Evolutionary conservation across 345 rosid species (phyloP).

Genomic region (Limnanthes douglasii): DNA sequence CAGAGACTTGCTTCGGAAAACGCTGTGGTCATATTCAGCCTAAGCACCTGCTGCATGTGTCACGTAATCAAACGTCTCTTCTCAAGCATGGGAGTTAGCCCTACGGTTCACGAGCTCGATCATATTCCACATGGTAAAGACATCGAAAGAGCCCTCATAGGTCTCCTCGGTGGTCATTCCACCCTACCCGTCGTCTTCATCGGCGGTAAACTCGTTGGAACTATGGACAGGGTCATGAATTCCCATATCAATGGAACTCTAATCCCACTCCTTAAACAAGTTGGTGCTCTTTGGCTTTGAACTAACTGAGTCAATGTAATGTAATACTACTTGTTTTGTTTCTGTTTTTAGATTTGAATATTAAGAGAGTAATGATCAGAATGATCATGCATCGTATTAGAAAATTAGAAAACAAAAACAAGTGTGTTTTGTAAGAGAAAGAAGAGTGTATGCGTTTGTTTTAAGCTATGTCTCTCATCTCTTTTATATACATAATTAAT

Average conservation of each 20-base stretch:
- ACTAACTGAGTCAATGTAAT: not conserved
- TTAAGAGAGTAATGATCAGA: constrained; percentile 5
- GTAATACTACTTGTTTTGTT: not conserved
- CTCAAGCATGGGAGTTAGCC: constrained; percentile 89
- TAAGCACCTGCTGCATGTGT: constrained; percentile 94
- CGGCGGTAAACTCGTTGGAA: constrained; percentile 83
- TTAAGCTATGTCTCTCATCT: no score
- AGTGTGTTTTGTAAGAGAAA: constrained; percentile 1
- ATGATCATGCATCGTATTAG: constrained; percentile 8
- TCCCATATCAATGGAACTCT: constrained; percentile 88
- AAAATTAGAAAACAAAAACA: constrained; percentile 14
- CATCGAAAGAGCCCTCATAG: constrained; percentile 45
- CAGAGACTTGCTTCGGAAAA: constrained; percentile 61
- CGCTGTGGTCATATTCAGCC: constrained; percentile 88
- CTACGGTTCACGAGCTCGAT: constrained; percentile 80
- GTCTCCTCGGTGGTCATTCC: no score
- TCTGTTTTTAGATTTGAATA: not conserved
- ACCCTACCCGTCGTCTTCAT: constrained; percentile 82
- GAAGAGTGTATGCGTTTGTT: constrained; percentile 15
- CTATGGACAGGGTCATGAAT: constrained; percentile 90
- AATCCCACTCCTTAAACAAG: constrained; percentile 85
- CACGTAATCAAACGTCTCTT: constrained; percentile 78
- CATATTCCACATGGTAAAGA: constrained; percentile 61
- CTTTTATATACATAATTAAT: no score
- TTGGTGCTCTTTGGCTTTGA: constrained; percentile 92